Percentiles rank a stretch among this genome's conserved stretches.
These are phyloP conservation scores for Raffaelea ambrosiae DNA, from an alignment of 2,329 filamentous ascomycete genomes.

Conservation along the genomic window DNA sequence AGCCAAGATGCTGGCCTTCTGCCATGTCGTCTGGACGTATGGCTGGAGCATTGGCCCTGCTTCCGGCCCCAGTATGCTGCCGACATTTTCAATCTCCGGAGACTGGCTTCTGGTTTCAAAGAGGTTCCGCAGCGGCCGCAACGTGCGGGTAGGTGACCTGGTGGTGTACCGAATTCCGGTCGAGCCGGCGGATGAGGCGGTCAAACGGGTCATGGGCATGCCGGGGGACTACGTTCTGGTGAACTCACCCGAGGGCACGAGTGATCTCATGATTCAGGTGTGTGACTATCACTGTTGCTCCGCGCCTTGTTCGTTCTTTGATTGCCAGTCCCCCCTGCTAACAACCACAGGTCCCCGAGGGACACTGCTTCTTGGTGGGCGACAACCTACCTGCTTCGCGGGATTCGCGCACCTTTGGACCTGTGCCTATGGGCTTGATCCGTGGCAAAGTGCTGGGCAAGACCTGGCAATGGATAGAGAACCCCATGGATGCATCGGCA, in stretches of 20 bases:
- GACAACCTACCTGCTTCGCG: constrained; percentile 79
- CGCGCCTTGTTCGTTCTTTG: background rate
- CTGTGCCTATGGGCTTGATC: constrained; percentile 76
- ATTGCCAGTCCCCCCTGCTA: background rate
- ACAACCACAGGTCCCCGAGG: constrained; percentile 62
- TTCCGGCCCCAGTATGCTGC: constrained; percentile 79
- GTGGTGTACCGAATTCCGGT: constrained; percentile 71
- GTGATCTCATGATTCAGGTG: constrained; percentile 58
- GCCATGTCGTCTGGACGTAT: constrained; percentile 51
- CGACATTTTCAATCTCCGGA: constrained; percentile 61
- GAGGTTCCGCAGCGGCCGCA: constrained; percentile 58
- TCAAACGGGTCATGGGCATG: constrained; percentile 75
- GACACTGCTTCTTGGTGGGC: constrained; percentile 85
- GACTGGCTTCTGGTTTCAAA: constrained; percentile 64
- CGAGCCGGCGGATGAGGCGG: constrained; percentile 47
- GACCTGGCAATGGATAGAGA: constrained; percentile 40
- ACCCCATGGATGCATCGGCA: constrained; percentile 14
- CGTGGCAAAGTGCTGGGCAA: constrained; percentile 70
- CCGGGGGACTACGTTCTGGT: constrained; percentile 67
- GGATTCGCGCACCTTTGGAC: constrained; percentile 81
- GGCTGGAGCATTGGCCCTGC: constrained; percentile 51
- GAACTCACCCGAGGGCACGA: constrained; percentile 45
- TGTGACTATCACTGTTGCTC: background rate
- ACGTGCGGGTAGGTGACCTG: constrained; percentile 68
- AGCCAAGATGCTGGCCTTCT: constrained; percentile 35